Evolutionary conservation across 2,329 filamentous ascomycete genomes (phyloP).

Genomic region (Diaporthe aspalathi): DNA sequence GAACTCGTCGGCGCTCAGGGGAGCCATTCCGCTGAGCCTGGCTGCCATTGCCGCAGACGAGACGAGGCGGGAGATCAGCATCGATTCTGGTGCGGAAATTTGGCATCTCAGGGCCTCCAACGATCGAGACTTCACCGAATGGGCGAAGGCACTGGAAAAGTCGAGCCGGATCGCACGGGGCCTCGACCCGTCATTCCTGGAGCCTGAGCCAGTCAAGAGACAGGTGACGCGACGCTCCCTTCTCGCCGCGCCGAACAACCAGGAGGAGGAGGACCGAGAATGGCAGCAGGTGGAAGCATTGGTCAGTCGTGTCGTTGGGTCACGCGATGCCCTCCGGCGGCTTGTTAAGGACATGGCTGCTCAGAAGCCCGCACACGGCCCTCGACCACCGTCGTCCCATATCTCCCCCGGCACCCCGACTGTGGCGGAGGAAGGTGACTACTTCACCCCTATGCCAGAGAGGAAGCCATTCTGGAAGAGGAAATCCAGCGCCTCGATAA

Average conservation of each 20-base stretch:
- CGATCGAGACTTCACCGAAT: constrained; percentile 85
- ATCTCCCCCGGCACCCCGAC: constrained; percentile 56
- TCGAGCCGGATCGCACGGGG: constrained; percentile 76
- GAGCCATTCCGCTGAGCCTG: constrained; percentile 90
- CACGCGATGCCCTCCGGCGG: constrained; percentile 86
- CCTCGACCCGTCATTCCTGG: constrained; percentile 53
- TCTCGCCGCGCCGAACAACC: constrained; percentile 48
- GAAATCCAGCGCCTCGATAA: constrained; percentile 72
- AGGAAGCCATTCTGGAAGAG: constrained; percentile 91
- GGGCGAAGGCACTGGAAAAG: constrained; percentile 86
- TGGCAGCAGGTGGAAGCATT: constrained; percentile 89
- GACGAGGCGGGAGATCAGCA: constrained; percentile 88
- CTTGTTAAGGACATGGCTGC: constrained; percentile 86
- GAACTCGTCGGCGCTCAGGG: constrained; percentile 90
- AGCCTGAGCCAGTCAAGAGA: constrained; percentile 41
- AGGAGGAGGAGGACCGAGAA: constrained; percentile 76
- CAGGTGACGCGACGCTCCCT: constrained; percentile 41
- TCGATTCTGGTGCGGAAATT: constrained; percentile 95
- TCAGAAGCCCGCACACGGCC: constrained; percentile 60
- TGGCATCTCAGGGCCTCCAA: constrained; percentile 93
- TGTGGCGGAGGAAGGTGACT: constrained; percentile 63
- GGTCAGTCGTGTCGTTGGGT: constrained; percentile 86
- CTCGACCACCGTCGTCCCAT: constrained; percentile 51
- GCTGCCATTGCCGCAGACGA: constrained; percentile 93
- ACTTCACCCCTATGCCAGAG: constrained; percentile 63